Base-by-base conservation (phyloP, 176 grass and related monocot genomes). In the Poa annua region DNA sequence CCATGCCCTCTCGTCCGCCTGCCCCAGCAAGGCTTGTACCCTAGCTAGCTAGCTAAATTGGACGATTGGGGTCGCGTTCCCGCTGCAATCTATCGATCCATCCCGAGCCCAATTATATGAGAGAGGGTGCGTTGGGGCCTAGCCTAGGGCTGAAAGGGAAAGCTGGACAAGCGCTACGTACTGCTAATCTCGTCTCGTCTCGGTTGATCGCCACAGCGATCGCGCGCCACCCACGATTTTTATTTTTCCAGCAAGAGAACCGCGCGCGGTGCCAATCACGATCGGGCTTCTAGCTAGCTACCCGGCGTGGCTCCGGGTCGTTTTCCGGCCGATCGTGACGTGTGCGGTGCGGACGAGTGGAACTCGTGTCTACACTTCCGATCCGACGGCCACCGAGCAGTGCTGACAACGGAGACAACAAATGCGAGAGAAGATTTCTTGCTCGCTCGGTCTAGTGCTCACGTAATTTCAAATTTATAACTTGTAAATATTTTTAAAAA, bases 41-140 rank as follows among this genome's bases (percentile, higher is more conserved):
- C 42, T 86, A 81, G 56, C 56, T 14, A 33, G 32, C 42, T 86
- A 81, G 45, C 56, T 14, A 33, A 42, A 33, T 75, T 85, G 87
- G 81, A 56, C 26, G 3, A 49, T 78, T 71, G 52, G 52, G 44
- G 70, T 16, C 2, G 70, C 70, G 44, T 73, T 29, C 29, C 29
- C 29, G 70, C 11, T 64, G 32, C 15, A 3, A 52, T 52, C 14
- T 7, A 20, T 54, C 52, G 0, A n/a, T n/a, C 17, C 12, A 63
- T 65, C 61, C 82, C 65, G 4, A 16, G 11, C 41, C 71, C 74
- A 86, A 82, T 90, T 79, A 86, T 83, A 81, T 59, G 79, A 71
- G 83, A 73, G 83, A 89, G 56, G 13, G 15, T n/a, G 48, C 48
- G 14, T 50, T 50, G 48, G 48, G 48, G 48, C 48, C 48, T 50